Conservation (phyloP, 108 stramenopile genomes). For the Pseudonitzschia pungens region DNA sequence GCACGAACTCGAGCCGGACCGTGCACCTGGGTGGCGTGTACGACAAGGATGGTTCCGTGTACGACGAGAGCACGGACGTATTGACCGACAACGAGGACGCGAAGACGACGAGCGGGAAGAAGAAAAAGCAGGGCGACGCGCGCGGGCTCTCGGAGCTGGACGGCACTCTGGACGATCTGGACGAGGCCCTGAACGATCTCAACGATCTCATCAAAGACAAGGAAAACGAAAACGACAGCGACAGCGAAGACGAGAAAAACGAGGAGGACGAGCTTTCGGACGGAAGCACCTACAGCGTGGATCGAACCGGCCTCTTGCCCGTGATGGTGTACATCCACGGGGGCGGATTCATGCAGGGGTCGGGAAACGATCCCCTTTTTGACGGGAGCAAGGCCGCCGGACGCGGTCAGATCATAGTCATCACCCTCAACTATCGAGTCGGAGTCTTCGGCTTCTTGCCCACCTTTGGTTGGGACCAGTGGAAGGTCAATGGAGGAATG, state of each 20-base stretch:
- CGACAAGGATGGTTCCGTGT: neutral
- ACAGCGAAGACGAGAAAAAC: neutral
- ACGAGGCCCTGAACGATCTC: neutral
- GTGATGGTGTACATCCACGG: slow-evolving; percentile 61
- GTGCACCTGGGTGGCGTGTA: neutral
- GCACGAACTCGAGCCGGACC: neutral
- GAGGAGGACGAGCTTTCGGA: neutral
- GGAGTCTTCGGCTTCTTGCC: slow-evolving; percentile 63
- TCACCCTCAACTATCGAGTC: slow-evolving; percentile 60
- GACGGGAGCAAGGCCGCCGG: slow-evolving; percentile 38
- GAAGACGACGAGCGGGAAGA: no score
- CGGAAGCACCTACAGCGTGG: slow-evolving; percentile 19
- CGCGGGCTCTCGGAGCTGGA: neutral
- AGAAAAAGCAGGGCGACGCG: neutral
- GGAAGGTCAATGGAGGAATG: slow-evolving; percentile 42
- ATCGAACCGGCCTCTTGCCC: slow-evolving; percentile 14
- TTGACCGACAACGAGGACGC: neutral
- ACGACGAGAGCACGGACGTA: neutral
- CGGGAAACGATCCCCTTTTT: slow-evolving; percentile 31
- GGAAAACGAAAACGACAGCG: neutral
- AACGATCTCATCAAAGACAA: neutral
- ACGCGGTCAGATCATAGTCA: slow-evolving; percentile 49
- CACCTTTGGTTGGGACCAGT: slow-evolving; percentile 13
- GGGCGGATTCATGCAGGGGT: slow-evolving; percentile 46
- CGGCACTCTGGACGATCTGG: neutral